These are phyloP conservation scores for Lathyrus oleraceus DNA, from an alignment of 306 rosid genomes.

Conservation along the genomic window DNA sequence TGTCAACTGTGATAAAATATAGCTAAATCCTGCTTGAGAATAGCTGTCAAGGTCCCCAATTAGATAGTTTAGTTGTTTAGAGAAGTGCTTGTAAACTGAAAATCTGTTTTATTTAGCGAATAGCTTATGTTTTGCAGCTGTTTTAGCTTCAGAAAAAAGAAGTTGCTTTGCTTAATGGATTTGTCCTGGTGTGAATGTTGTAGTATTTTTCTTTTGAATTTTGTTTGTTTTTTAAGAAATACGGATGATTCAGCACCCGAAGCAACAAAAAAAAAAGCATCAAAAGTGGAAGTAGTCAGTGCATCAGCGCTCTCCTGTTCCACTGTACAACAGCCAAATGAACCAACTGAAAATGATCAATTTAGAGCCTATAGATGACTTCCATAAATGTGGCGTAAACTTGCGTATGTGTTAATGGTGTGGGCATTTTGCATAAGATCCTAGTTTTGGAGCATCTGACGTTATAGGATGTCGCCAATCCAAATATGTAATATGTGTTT, in stretches of 20 bases:
- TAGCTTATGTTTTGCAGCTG: not conserved
- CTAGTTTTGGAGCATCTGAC: not conserved
- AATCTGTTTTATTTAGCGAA: not conserved
- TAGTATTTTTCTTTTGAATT: constrained; percentile 2
- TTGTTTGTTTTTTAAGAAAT: constrained; percentile 3
- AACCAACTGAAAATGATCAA: not conserved
- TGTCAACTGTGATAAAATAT: constrained; percentile 30
- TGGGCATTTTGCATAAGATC: constrained; percentile 1
- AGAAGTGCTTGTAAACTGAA: constrained; percentile 15
- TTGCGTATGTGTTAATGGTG: not conserved
- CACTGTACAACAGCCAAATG: not conserved
- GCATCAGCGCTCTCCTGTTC: not conserved
- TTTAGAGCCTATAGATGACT: not conserved
- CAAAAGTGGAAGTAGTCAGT: not conserved
- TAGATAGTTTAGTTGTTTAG: constrained; percentile 28
- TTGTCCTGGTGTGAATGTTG: not conserved
- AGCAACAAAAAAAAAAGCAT: not conserved
- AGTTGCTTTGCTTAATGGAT: not conserved
- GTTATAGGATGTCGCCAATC: not conserved
- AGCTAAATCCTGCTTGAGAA: constrained; percentile 3
- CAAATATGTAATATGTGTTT: not conserved
- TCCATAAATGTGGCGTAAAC: not conserved
- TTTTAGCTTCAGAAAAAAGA: not conserved
- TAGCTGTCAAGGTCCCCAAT: not conserved
- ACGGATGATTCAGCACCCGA: not conserved